Conservation (phyloP, 2,329 filamentous ascomycete species). For the Colletotrichum chlorophyti region DNA sequence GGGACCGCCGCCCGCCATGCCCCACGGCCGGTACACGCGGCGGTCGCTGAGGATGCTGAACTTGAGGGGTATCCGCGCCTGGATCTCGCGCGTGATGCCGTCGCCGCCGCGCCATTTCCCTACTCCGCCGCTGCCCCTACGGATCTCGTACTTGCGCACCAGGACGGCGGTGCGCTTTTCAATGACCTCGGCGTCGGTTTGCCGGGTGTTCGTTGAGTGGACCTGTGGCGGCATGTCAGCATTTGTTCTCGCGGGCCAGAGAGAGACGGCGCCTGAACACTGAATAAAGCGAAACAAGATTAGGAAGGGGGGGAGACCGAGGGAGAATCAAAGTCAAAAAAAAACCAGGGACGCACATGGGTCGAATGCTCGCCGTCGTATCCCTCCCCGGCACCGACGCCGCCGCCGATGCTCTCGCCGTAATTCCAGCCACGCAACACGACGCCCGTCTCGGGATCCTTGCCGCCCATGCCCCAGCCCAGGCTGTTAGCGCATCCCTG, state of each 20-base stretch:
- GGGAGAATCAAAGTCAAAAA: too few relatives aligned
- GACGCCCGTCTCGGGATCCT: slow-evolving; percentile 34
- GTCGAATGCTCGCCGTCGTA: slow-evolving; percentile 38
- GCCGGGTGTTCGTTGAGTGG: slow-evolving; percentile 42
- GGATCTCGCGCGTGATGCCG: slow-evolving; percentile 42
- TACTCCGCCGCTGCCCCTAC: slow-evolving; percentile 36
- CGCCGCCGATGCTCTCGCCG: slow-evolving; percentile 42
- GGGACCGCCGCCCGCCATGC: slow-evolving; percentile 39
- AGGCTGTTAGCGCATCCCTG: slow-evolving; percentile 42
- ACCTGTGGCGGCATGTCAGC: background rate
- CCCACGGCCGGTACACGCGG: slow-evolving; percentile 41
- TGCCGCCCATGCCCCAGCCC: slow-evolving; percentile 42
- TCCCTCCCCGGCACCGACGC: slow-evolving; percentile 39
- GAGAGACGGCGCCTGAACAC: too few relatives aligned
- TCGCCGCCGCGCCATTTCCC: slow-evolving; percentile 41
- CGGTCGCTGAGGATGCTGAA: slow-evolving; percentile 45
- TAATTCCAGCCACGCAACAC: slow-evolving; percentile 35
- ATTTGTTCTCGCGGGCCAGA: background rate
- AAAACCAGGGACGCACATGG: slow-evolving; percentile 30
- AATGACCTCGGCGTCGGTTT: slow-evolving; percentile 41
- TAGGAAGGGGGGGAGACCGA: too few relatives aligned
- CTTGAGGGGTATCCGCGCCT: slow-evolving; percentile 40
- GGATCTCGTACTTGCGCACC: slow-evolving; percentile 39
- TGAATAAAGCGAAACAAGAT: too few relatives aligned
- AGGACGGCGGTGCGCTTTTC: slow-evolving; percentile 44